A percentile compares a stretch with the other conserved stretches of the same genome.
Conservation (phyloP, 2,329 filamentous ascomycete species). For the Ophiobolus disseminans region DNA sequence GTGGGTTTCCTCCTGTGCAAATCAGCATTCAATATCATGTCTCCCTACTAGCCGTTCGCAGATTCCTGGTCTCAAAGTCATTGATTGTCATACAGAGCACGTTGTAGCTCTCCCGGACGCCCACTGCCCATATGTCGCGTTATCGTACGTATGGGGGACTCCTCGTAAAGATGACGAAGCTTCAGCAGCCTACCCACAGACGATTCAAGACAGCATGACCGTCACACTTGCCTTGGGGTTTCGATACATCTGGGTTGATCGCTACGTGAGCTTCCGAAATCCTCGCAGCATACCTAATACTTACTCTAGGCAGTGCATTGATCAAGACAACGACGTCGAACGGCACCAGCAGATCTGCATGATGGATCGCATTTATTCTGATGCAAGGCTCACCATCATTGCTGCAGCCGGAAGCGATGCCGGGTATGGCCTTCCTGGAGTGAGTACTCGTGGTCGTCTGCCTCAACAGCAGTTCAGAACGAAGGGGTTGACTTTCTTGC, state of each 20-base stretch:
- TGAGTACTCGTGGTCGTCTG: neutral
- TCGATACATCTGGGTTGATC: conserved; percentile 12
- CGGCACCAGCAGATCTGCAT: conserved; percentile 10
- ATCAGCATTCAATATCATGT: neutral
- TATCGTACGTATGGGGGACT: conserved; percentile 2
- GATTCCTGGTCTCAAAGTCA: neutral
- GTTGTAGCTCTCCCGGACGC: neutral
- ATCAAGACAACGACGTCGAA: conserved; percentile 10
- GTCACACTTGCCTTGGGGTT: conserved; percentile 1
- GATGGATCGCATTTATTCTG: conserved; percentile 12
- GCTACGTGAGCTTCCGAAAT: conserved; percentile 3
- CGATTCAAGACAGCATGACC: neutral
- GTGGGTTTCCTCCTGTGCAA: neutral
- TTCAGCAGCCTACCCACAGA: neutral
- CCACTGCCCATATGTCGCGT: neutral
- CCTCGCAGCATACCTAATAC: neutral
- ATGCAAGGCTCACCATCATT: conserved; percentile 18
- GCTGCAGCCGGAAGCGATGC: conserved; percentile 10
- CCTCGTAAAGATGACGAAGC: neutral
- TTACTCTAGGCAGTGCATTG: conserved; percentile 13
- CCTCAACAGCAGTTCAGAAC: neutral
- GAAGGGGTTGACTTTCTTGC: conserved; percentile 1
- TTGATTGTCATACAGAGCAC: neutral
- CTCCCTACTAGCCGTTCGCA: neutral
- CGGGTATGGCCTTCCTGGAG: conserved; percentile 12